phyloP scores from a whole-genome alignment of 176 grass and related monocot genomes.

The Bolboschoenus planiculmis region DNA sequence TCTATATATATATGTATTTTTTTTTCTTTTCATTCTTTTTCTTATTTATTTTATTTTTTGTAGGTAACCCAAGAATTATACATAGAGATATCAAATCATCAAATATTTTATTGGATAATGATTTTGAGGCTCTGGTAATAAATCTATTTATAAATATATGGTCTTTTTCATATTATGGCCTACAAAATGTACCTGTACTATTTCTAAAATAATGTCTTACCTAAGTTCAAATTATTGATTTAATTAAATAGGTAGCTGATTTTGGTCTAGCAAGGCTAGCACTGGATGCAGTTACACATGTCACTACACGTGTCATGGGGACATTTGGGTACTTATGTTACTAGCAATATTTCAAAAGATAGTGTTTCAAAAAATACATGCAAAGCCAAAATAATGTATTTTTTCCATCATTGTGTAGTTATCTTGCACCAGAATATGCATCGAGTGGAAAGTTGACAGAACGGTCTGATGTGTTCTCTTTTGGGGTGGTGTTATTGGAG shows the following conservation, averaged over 20 bases:
- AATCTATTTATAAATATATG: neutral
- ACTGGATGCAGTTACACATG: constrained; percentile 79
- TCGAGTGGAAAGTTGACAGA: constrained; percentile 87
- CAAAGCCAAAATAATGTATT: neutral
- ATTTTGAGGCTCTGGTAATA: constrained; percentile 82
- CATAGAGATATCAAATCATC: constrained; percentile 97
- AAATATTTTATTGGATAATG: constrained; percentile 91
- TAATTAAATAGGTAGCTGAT: constrained; percentile 64
- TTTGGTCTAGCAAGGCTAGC: constrained; percentile 92
- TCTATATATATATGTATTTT: neutral
- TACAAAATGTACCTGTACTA: neutral
- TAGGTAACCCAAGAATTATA: constrained; percentile 88
- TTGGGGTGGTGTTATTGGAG: constrained; percentile 87
- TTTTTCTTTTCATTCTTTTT: neutral
- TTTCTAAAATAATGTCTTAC: neutral
- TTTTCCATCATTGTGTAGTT: constrained; percentile 35
- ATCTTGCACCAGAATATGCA: constrained; percentile 90
- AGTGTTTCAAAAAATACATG: no score
- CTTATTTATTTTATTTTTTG: constrained; percentile 18
- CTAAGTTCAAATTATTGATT: neutral
- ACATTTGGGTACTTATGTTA: constrained; percentile 71
- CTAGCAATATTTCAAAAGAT: neutral
- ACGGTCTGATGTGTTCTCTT: constrained; percentile 86
- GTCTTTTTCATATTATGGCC: neutral
- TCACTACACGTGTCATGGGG: constrained; percentile 93